Evolutionary conservation across 306 rosid genomes (phyloP).

Genomic region (Pterocarpus macrocarpus): DNA sequence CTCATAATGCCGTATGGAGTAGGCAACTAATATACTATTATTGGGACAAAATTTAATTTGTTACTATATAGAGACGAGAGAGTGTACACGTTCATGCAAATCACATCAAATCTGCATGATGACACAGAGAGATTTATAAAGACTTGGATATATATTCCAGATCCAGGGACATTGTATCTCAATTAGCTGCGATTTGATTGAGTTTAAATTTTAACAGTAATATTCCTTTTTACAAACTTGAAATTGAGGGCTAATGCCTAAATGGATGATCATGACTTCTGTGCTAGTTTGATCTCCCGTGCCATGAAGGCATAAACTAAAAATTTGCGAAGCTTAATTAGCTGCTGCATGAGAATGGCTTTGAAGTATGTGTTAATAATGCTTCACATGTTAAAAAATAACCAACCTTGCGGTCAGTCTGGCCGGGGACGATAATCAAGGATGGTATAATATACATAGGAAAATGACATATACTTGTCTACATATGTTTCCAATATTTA

Average conservation of each 20-base stretch:
- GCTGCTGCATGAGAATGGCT: background rate
- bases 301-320: too few relatives aligned
- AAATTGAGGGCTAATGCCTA: too few relatives aligned
- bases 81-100: slow-evolving; percentile 41
- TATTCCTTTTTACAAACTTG: too few relatives aligned
- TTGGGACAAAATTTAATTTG: background rate
- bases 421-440: too few relatives aligned
- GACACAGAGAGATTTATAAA: slow-evolving; percentile 33
- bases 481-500: too few relatives aligned
- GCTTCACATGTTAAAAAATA: too few relatives aligned
- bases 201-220: background rate
- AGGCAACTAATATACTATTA: background rate
- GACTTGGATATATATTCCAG: slow-evolving; percentile 44
- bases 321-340: too few relatives aligned
- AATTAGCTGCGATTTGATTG: slow-evolving; percentile 44
- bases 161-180: slow-evolving; percentile 30
- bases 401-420: too few relatives aligned
- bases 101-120: slow-evolving; percentile 42
- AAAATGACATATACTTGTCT: too few relatives aligned
- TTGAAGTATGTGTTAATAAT: background rate
- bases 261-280: background rate
- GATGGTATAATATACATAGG: too few relatives aligned
- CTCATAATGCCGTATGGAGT: background rate
- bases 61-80: background rate
- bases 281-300: too few relatives aligned